A percentile compares a stretch with the other conserved stretches of the same genome.
These are phyloP conservation scores for Suillus alpinus DNA, from an alignment of 768 basidiomycete genomes.

Conservation along the genomic window DNA sequence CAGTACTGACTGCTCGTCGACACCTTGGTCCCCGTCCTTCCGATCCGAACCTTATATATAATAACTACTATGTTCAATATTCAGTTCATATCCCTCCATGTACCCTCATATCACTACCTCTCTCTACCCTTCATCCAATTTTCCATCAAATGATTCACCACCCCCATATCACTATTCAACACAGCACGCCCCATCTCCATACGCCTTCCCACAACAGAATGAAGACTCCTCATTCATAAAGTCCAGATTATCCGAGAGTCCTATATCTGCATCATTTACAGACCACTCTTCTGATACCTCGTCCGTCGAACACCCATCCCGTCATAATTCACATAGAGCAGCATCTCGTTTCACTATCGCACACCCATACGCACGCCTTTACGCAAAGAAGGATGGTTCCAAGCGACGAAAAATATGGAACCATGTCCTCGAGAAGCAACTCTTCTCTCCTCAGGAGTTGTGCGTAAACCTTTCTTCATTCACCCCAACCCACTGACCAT, in stretches of 20 bases:
- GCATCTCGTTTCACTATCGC: slow-evolving; percentile 37
- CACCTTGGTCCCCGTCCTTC: background rate
- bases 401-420: slow-evolving; percentile 79
- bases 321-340: slow-evolving; percentile 15
- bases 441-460: slow-evolving; percentile 69
- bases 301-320: slow-evolving; percentile 14
- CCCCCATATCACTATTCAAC: slow-evolving; percentile 8
- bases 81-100: background rate
- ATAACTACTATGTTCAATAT: no score
- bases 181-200: slow-evolving; percentile 8
- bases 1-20: no score
- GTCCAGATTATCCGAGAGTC: slow-evolving; percentile 6
- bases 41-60: background rate
- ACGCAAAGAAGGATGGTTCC: slow-evolving; percentile 58
- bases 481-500: background rate
- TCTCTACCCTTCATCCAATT: no score
- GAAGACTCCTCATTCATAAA: slow-evolving; percentile 8
- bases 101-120: no score
- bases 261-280: background rate
- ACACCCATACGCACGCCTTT: slow-evolving; percentile 69
- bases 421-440: slow-evolving; percentile 68
- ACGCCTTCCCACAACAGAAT: slow-evolving; percentile 2
- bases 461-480: slow-evolving; percentile 28
- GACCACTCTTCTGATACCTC: background rate
- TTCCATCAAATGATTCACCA: background rate